phyloP scores from a whole-genome alignment of 192 early-diverging fungal species.

The Coemansia interrupta region DNA sequence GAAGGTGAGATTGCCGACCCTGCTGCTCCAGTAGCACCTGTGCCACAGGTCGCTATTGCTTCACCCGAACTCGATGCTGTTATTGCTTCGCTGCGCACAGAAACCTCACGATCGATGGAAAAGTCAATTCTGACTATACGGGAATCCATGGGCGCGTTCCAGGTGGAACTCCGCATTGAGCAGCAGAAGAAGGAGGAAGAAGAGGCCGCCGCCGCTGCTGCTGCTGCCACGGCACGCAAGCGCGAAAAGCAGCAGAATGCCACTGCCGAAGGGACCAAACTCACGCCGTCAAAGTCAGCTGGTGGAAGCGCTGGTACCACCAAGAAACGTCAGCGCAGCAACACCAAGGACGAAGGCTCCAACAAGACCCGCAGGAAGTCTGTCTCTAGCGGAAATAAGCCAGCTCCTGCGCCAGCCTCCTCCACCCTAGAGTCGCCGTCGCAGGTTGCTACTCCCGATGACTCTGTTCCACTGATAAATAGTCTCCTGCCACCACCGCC shows the following conservation, averaged over 20 bases:
- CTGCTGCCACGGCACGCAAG: constrained; percentile 3
- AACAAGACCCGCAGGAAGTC: constrained; percentile 40
- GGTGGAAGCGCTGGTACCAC: constrained; percentile 11
- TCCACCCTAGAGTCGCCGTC: background rate
- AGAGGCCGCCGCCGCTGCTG: too few species aligned
- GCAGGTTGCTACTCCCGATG: constrained; percentile 3
- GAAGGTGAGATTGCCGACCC: constrained; percentile 51
- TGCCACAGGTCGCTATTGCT: too few species aligned
- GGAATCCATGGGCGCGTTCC: constrained; percentile 27
- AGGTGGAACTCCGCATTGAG: constrained; percentile 29
- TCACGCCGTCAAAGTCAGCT: constrained; percentile 2
- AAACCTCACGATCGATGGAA: constrained; percentile 14
- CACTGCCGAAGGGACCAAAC: background rate
- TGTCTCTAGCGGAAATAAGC: background rate
- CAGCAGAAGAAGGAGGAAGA: constrained; percentile 14
- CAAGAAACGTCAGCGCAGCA: constrained; percentile 48
- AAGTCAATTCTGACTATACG: constrained; percentile 26
- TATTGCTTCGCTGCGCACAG: constrained; percentile 8
- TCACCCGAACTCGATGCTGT: constrained; percentile 16
- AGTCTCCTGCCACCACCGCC: background rate
- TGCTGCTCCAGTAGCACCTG: background rate
- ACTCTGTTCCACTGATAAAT: constrained; percentile 4
- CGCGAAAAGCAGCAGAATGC: background rate
- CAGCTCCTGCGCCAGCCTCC: constrained; percentile 4
- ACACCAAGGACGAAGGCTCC: constrained; percentile 16